Percentiles rank a stretch among this genome's conserved stretches.
Evolutionary conservation across 2,329 filamentous ascomycete genomes (phyloP).

Genomic region (Penicillium olsonii): DNA sequence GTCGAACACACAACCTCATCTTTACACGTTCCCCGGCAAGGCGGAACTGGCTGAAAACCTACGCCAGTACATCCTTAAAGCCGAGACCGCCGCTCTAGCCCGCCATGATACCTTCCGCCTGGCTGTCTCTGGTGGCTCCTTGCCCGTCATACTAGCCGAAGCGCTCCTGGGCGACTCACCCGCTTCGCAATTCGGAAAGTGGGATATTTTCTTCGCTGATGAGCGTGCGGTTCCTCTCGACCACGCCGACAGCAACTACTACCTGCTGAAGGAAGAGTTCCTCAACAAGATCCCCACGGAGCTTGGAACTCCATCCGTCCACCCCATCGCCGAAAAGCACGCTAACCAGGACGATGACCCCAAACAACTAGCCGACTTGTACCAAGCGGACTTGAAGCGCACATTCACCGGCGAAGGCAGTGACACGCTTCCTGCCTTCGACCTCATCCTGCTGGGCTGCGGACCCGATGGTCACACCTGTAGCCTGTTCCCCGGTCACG

Average conservation of each 20-base stretch:
- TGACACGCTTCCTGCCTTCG: constrained; percentile 63
- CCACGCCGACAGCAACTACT: constrained; percentile 91
- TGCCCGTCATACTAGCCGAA: constrained; percentile 81
- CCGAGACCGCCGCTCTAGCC: too few relatives aligned
- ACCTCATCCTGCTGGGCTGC: constrained; percentile 85
- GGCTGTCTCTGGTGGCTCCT: constrained; percentile 86
- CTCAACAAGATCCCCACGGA: constrained; percentile 78
- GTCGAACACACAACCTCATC: too few relatives aligned
- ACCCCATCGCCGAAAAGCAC: constrained; percentile 65
- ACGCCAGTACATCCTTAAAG: too few relatives aligned
- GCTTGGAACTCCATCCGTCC: constrained; percentile 68
- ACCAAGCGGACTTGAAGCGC: constrained; percentile 80
- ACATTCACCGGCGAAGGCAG: constrained; percentile 27
- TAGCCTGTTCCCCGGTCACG: constrained; percentile 87
- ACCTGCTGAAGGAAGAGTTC: constrained; percentile 79
- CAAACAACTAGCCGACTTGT: constrained; percentile 88
- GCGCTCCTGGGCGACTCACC: constrained; percentile 71
- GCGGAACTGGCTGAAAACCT: too few relatives aligned
- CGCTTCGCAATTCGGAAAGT: constrained; percentile 73
- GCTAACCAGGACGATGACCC: constrained; percentile 65
- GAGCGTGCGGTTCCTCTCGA: constrained; percentile 90
- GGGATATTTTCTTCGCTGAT: constrained; percentile 97
- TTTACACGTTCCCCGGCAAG: too few relatives aligned
- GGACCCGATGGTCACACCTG: constrained; percentile 96
- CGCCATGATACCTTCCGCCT: too few relatives aligned